Conservation (phyloP, 2,329 filamentous ascomycete species). For the Botryosphaeria dothidea region DNA sequence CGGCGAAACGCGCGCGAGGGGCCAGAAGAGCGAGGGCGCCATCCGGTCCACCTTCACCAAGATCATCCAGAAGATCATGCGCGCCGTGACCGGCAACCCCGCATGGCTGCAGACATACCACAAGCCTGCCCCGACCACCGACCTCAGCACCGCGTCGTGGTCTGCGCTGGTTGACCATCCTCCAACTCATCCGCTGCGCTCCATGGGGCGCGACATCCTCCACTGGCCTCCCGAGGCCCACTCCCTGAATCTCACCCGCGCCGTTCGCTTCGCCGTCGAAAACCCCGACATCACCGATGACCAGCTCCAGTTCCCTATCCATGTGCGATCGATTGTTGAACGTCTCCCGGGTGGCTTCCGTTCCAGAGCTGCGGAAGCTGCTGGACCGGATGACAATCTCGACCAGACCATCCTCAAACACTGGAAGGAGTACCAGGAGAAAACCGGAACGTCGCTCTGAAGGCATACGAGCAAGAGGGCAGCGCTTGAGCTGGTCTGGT, state of each 20-base stretch:
- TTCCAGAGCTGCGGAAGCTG: background rate
- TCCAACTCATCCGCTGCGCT: background rate
- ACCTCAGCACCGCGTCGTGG: background rate
- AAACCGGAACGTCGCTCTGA: background rate
- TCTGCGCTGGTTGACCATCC: background rate
- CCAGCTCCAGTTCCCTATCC: background rate
- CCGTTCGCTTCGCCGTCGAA: slow-evolving; percentile 7
- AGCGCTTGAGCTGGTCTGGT: too few relatives aligned
- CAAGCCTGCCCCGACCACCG: background rate
- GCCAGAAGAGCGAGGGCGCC: background rate
- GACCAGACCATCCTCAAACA: background rate
- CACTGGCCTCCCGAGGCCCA: slow-evolving; percentile 3
- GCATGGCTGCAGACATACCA: background rate
- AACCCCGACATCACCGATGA: background rate
- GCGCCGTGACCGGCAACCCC: background rate
- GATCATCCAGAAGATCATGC: slow-evolving; percentile 4
- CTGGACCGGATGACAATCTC: background rate
- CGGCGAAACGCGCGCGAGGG: background rate
- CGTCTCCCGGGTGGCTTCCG: background rate
- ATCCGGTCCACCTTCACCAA: slow-evolving; percentile 5
- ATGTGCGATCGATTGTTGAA: background rate
- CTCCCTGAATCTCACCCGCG: background rate
- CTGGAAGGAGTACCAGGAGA: background rate
- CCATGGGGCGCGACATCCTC: background rate
- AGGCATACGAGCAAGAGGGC: background rate